Percentiles rank a stretch among this genome's conserved stretches.
These are phyloP conservation scores for Cladosporium sp. DNA, from an alignment of 2,329 filamentous ascomycete species.

Conservation along the genomic window DNA sequence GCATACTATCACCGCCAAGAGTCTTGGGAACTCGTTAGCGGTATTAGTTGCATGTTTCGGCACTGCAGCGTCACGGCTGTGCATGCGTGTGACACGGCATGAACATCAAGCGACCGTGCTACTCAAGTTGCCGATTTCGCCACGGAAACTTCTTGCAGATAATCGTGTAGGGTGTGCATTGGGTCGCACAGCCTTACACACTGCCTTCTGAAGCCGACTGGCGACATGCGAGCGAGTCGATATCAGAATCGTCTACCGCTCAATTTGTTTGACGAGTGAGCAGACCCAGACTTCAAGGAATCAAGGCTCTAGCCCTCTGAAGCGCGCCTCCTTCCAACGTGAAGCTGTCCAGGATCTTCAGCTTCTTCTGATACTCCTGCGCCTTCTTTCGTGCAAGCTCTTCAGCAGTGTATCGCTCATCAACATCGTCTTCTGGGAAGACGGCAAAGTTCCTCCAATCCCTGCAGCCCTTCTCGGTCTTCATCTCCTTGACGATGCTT, in stretches of 20 bases:
- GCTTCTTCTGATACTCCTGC: constrained; percentile 25
- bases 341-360: constrained; percentile 23
- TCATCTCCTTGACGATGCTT: constrained; percentile 32
- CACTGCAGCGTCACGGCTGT: constrained; percentile 3
- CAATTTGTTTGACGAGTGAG: background rate
- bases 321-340: background rate
- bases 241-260: too few relatives aligned
- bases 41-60: constrained; percentile 6
- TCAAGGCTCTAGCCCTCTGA: constrained; percentile 9
- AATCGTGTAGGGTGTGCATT: background rate
- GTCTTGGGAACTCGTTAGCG: constrained; percentile 10
- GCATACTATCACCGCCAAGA: constrained; percentile 6
- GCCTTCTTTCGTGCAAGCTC: constrained; percentile 24
- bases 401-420: constrained; percentile 26
- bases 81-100: background rate
- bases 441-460: constrained; percentile 32
- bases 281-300: background rate
- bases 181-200: too few relatives aligned
- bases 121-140: background rate
- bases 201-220: background rate
- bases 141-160: background rate
- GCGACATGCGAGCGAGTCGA: too few relatives aligned
- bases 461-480: constrained; percentile 26
- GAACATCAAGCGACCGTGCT: background rate
- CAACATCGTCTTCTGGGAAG: constrained; percentile 30